Evolutionary conservation across 257 asterid genomes (phyloP).

Genomic region (Fraxinus excelsior): DNA sequence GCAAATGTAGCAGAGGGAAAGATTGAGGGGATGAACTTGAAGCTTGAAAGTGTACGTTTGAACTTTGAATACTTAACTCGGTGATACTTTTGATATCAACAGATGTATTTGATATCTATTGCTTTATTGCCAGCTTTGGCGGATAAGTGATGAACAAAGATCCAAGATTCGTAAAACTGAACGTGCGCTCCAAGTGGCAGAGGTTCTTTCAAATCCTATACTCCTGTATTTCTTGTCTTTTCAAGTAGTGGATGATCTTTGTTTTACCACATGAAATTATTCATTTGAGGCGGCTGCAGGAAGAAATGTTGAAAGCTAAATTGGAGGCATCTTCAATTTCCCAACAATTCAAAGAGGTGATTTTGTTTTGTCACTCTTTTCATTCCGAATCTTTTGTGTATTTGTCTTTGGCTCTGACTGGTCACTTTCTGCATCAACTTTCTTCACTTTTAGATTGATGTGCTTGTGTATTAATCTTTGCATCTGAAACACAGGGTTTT

Average conservation of each 20-base stretch:
- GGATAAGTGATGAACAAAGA: conserved; percentile 44
- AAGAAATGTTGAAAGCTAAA: conserved; percentile 52
- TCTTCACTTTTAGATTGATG: neutral
- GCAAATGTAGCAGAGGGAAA: conserved; percentile 39
- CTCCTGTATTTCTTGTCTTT: conserved; percentile 5
- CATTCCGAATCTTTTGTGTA: neutral
- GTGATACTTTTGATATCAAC: neutral
- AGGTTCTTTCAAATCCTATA: conserved; percentile 34
- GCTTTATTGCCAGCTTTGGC: conserved; percentile 37
- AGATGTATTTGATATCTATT: conserved; percentile 1
- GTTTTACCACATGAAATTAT: conserved; percentile 10
- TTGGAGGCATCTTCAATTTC: conserved; percentile 41
- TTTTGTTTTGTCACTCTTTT: neutral
- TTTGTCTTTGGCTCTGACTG: neutral
- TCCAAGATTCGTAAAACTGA: conserved; percentile 40
- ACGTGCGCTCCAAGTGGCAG: conserved; percentile 48
- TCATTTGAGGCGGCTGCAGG: conserved; percentile 35
- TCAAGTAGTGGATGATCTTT: neutral
- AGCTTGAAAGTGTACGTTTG: conserved; percentile 45
- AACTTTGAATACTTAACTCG: neutral
- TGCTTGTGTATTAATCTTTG: neutral
- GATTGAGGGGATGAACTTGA: conserved; percentile 38
- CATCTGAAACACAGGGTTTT: neutral
- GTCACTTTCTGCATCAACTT: conserved; percentile 4
- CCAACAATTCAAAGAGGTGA: conserved; percentile 43